Percentiles rank a stretch among this genome's conserved stretches.
These are phyloP conservation scores for Candida wancherniae DNA, from an alignment of 805 yeast genomes.

Conservation along the genomic window DNA sequence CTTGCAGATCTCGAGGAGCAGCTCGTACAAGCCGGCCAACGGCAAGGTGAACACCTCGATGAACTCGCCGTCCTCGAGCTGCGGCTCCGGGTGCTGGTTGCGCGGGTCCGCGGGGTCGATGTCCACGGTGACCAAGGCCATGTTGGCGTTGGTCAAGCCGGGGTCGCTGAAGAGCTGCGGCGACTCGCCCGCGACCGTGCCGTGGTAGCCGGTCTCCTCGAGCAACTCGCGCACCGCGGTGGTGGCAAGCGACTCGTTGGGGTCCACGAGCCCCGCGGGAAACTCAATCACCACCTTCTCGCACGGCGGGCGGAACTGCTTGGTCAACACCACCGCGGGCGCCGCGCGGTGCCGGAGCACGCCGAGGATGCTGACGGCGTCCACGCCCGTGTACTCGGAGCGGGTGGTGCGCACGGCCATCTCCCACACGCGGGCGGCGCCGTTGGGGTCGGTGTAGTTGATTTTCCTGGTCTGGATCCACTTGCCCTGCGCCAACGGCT, in stretches of 20 bases:
- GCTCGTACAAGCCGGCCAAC: conserved; percentile 50
- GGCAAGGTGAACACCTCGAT: conserved; percentile 84
- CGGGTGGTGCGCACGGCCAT: conserved; percentile 80
- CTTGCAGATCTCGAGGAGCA: conserved; percentile 44
- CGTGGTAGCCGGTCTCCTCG: conserved; percentile 92
- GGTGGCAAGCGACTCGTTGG: conserved; percentile 65
- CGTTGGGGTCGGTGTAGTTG: conserved; percentile 68
- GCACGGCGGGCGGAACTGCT: conserved; percentile 92
- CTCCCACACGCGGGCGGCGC: conserved; percentile 77
- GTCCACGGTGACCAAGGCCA: conserved; percentile 71
- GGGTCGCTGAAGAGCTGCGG: conserved; percentile 65
- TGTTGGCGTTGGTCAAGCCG: conserved; percentile 82
- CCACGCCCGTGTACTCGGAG: conserved; percentile 53
- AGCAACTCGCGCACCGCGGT: conserved; percentile 85
- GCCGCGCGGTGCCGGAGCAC: conserved; percentile 46
- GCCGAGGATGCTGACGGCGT: conserved; percentile 90
- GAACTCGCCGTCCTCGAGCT: conserved; percentile 86
- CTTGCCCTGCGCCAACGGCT: conserved; percentile 35
- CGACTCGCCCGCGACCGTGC: conserved; percentile 41
- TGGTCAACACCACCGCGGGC: conserved; percentile 55
- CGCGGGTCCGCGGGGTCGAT: conserved; percentile 65
- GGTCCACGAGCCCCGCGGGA: conserved; percentile 94
- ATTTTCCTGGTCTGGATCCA: conserved; percentile 57
- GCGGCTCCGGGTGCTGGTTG: conserved; percentile 64
- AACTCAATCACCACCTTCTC: conserved; percentile 84